A percentile compares a stretch with the other conserved stretches of the same genome.
Evolutionary conservation across 805 yeast species (phyloP).

Genomic region (Blastobotrys robertii): DNA sequence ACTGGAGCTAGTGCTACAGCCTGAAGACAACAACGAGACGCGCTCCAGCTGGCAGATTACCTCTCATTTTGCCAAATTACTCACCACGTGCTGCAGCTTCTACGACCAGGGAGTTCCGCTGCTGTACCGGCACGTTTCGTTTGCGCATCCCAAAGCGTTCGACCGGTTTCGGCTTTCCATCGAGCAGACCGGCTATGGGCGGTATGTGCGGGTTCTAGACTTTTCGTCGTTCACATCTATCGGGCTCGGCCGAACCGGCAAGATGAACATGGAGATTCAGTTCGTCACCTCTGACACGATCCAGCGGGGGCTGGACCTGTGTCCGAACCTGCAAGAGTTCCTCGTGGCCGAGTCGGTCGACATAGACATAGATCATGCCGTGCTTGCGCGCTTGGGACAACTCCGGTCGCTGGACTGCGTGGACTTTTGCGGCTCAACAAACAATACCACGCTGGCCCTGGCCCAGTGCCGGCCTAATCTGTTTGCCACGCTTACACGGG

Average conservation of each 20-base stretch:
- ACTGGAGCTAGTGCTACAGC: conserved; percentile 16
- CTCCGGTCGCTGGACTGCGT: conserved; percentile 52
- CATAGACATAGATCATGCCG: conserved; percentile 59
- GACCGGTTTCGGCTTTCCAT: conserved; percentile 56
- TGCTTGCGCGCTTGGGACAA: conserved; percentile 47
- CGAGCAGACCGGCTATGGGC: conserved; percentile 36
- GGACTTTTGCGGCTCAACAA: conserved; percentile 85
- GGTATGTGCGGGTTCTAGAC: conserved; percentile 64
- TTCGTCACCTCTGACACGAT: conserved; percentile 76
- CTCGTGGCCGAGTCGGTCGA: conserved; percentile 79
- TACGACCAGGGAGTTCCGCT: conserved; percentile 28
- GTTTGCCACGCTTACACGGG: conserved; percentile 27
- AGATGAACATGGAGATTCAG: conserved; percentile 85
- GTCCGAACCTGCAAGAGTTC: conserved; percentile 64
- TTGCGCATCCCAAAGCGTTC: conserved; percentile 74
- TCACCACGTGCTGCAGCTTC: conserved; percentile 22
- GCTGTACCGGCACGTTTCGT: conserved; percentile 33
- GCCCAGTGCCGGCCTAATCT: conserved; percentile 27
- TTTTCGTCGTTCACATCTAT: conserved; percentile 83
- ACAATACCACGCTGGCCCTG: conserved; percentile 37
- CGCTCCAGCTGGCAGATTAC: conserved; percentile 8
- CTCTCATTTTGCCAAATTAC: conserved; percentile 14
- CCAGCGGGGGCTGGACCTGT: conserved; percentile 46
- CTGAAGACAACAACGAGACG: neutral
- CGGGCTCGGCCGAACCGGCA: conserved; percentile 80